Conservation (phyloP, 176 grass and related monocot genomes). For the Oropetium thomaeum region DNA sequence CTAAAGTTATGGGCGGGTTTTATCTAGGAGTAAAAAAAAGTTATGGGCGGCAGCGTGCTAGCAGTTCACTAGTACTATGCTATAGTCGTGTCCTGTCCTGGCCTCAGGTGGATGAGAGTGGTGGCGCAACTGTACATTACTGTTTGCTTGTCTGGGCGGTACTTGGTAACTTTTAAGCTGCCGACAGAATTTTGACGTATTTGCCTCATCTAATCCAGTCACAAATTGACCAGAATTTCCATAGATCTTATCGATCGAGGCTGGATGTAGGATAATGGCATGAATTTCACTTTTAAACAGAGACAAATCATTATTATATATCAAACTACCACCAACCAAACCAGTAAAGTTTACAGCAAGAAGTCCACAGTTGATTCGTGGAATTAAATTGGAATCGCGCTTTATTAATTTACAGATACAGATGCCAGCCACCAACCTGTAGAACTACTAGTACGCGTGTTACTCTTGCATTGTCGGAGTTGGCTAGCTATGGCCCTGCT, state of each 20-base stretch:
- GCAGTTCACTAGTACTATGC: not conserved
- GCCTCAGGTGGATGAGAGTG: not conserved
- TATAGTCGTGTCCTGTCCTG: not conserved
- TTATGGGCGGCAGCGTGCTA: not conserved
- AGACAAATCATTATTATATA: too few relatives aligned
- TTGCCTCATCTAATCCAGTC: too few relatives aligned
- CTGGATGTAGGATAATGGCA: too few relatives aligned
- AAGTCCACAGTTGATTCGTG: not conserved
- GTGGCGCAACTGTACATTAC: constrained; percentile 26
- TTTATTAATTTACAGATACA: too few relatives aligned
- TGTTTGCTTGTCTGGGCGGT: constrained; percentile 9
- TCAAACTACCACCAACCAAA: too few relatives aligned
- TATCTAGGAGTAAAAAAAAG: not conserved
- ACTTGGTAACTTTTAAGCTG: constrained; percentile 10
- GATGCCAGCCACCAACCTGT: constrained; percentile 16
- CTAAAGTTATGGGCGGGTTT: not conserved
- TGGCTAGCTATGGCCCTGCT: too few relatives aligned
- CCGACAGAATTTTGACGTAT: constrained; percentile 25
- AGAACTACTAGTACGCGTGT: not conserved
- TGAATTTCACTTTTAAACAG: too few relatives aligned
- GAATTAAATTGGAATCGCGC: not conserved
- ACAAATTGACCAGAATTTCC: too few relatives aligned
- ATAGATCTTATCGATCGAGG: too few relatives aligned
- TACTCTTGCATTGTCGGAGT: constrained; percentile 12
- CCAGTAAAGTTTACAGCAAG: too few relatives aligned